Percentiles rank a stretch among this genome's conserved stretches.
Evolutionary conservation across 177 flowering plant genomes (phyloP).

Genomic region (Vitis hybrid): DNA sequence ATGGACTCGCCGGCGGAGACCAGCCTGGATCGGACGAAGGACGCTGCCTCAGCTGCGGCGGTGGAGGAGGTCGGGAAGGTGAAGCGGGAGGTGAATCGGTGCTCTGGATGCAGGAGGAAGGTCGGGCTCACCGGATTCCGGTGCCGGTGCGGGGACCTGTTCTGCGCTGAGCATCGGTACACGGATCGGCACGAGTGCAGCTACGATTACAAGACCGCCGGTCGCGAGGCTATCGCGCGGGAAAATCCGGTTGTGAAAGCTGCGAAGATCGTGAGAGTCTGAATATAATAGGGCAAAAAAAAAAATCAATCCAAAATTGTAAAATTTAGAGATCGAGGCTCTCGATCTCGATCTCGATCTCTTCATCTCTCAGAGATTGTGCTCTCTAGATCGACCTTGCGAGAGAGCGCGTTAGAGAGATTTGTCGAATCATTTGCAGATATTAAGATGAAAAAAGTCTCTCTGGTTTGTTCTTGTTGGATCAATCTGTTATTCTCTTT

Average conservation of each 20-base stretch:
- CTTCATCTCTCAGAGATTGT: neutral
- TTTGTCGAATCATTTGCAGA: neutral
- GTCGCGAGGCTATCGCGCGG: constrained; percentile 66
- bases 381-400: neutral
- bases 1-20: constrained; percentile 13
- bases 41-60: constrained; percentile 10
- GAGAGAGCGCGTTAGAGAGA: neutral
- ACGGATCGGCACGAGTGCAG: constrained; percentile 75
- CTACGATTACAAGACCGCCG: constrained; percentile 76
- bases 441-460: constrained; percentile 9
- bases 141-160: constrained; percentile 79
- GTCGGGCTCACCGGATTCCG: constrained; percentile 80
- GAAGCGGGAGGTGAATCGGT: constrained; percentile 51
- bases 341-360: constrained; percentile 11
- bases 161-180: constrained; percentile 72
- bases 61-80: too few relatives aligned
- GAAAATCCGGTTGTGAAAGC: constrained; percentile 83
- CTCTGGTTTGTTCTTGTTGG: constrained; percentile 10
- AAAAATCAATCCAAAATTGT: neutral
- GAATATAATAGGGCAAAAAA: constrained; percentile 16
- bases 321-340: neutral
- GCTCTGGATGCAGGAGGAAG: constrained; percentile 65
- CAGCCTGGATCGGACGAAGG: constrained; percentile 10
- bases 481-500: constrained; percentile 10
- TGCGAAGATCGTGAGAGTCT: constrained; percentile 65